These are phyloP conservation scores for Hyphopichia khmerensis DNA, from an alignment of 1,139 yeast species.

Conservation along the genomic window DNA sequence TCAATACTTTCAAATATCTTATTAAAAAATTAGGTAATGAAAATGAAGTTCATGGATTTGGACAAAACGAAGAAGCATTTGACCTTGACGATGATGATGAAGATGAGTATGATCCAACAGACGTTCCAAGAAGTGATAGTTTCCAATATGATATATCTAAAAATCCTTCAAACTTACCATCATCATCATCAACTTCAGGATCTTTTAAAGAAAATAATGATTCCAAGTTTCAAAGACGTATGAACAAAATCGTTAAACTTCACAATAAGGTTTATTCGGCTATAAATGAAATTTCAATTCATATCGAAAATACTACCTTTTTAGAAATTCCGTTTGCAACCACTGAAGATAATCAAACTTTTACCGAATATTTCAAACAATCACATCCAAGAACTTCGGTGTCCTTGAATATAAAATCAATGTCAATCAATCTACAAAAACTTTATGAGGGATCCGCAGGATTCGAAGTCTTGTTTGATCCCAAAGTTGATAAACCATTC, in stretches of 20 bases:
- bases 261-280: slow-evolving; percentile 15
- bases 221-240: slow-evolving; percentile 5
- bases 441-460: slow-evolving; percentile 50
- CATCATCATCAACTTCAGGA: background rate
- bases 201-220: background rate
- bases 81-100: background rate
- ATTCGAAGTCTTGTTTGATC: slow-evolving; percentile 53
- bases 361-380: slow-evolving; percentile 25
- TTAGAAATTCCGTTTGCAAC: slow-evolving; percentile 39
- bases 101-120: background rate
- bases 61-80: background rate
- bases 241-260: slow-evolving; percentile 3
- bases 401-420: slow-evolving; percentile 28
- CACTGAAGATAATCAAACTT: slow-evolving; percentile 22
- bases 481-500: slow-evolving; percentile 50
- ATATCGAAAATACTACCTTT: slow-evolving; percentile 29
- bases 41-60: background rate
- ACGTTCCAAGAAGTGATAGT: background rate
- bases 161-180: background rate
- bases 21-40: slow-evolving; percentile 1
- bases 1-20: slow-evolving; percentile 12
- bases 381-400: slow-evolving; percentile 26
- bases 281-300: slow-evolving; percentile 25
- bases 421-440: slow-evolving; percentile 31
- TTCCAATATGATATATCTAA: background rate